Conservation (phyloP, 805 yeast genomes). For the Candida patagonica region DNA sequence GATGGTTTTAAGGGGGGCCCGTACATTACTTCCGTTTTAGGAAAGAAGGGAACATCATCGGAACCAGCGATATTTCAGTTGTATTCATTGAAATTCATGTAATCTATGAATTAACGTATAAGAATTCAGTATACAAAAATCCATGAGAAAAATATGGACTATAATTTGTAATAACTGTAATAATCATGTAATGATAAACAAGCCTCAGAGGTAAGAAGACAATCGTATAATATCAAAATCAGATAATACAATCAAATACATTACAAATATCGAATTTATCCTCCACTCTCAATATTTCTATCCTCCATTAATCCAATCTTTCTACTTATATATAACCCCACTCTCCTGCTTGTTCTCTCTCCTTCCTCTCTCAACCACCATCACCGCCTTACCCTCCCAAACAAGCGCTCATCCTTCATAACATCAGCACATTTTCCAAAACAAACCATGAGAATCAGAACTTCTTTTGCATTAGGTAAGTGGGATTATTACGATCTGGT, state of each 20-base stretch:
- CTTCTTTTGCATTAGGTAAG: constrained; percentile 22
- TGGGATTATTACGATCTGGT: too few relatives aligned
- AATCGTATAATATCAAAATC: not conserved
- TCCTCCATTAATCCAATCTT: not conserved
- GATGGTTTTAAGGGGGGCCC: not conserved
- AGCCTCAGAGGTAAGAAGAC: too few relatives aligned
- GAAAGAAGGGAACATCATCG: too few relatives aligned
- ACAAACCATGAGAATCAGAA: constrained; percentile 21
- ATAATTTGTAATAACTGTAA: not conserved
- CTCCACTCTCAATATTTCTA: not conserved
- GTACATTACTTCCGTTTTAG: too few relatives aligned
- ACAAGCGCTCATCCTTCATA: too few relatives aligned
- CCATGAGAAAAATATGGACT: not conserved
- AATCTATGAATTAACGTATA: not conserved
- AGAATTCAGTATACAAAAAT: not conserved
- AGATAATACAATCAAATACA: not conserved
- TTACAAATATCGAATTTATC: not conserved
- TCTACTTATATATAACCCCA: not conserved
- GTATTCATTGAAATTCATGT: not conserved
- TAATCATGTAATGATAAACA: not conserved
- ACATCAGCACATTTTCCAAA: not conserved
- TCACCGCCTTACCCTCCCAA: too few relatives aligned
- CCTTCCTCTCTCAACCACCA: too few relatives aligned
- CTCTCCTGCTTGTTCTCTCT: too few relatives aligned
- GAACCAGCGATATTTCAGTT: too few relatives aligned